These are phyloP conservation scores for Hypoxylon lienhwacheense DNA, from an alignment of 495 filamentous ascomycete species.

Conservation along the genomic window DNA sequence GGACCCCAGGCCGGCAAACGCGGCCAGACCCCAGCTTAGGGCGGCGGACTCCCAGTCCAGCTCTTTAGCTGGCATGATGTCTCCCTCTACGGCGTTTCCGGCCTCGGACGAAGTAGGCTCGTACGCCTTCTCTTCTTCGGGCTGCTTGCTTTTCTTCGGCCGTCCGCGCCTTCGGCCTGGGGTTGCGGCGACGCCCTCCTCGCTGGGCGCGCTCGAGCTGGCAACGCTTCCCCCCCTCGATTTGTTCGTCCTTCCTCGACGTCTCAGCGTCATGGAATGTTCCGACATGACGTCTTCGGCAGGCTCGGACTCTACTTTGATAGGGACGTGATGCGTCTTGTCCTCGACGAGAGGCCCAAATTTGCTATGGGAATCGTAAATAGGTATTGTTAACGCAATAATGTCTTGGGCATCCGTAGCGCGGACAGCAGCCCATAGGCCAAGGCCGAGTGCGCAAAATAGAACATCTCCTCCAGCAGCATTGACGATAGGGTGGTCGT, in stretches of 20 bases:
- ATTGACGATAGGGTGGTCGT: constrained; percentile 53
- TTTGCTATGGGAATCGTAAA: constrained; percentile 15
- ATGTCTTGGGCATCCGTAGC: constrained; percentile 49
- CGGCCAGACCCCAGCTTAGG: constrained; percentile 49
- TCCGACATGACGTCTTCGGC: constrained; percentile 20
- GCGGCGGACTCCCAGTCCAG: constrained; percentile 52
- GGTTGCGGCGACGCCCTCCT: constrained; percentile 19
- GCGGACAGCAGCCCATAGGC: constrained; percentile 56
- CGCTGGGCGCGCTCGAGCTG: constrained; percentile 21
- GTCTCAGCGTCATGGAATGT: constrained; percentile 32
- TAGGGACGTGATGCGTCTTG: constrained; percentile 2
- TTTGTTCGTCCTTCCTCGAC: constrained; percentile 22
- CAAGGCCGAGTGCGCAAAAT: constrained; percentile 53
- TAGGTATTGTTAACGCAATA: constrained; percentile 29
- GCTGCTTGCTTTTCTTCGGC: constrained; percentile 38
- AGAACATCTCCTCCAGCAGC: constrained; percentile 55
- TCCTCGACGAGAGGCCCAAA: constrained; percentile 5
- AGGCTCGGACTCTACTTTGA: constrained; percentile 17
- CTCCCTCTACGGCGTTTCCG: constrained; percentile 32
- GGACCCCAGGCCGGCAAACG: constrained; percentile 45
- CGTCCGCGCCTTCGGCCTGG: constrained; percentile 20
- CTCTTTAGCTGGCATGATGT: constrained; percentile 38
- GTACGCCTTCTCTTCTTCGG: constrained; percentile 37
- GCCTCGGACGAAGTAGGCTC: constrained; percentile 33
- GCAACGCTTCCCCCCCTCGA: constrained; percentile 23